A percentile compares a stretch with the other conserved stretches of the same genome.
These are phyloP conservation scores for Solanum chiquidenum DNA, from an alignment of 257 asterid genomes.

Conservation along the genomic window DNA sequence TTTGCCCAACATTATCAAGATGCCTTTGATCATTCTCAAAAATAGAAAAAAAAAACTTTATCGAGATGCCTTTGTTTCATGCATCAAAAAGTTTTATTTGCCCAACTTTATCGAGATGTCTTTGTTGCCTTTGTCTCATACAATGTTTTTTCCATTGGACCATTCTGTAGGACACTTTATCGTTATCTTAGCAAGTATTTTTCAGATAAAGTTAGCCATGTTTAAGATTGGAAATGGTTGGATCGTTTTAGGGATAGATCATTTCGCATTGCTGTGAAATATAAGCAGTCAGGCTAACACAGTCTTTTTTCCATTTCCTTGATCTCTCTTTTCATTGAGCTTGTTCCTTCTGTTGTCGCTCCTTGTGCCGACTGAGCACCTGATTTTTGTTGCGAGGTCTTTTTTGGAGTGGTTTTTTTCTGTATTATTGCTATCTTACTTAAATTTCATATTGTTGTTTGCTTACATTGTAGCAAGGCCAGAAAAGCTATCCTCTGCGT, in stretches of 20 bases:
- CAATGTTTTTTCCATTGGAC: background rate
- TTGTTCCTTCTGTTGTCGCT: background rate
- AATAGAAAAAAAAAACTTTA: background rate
- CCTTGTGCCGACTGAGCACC: background rate
- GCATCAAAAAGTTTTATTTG: background rate
- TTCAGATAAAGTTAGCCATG: background rate
- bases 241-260: background rate
- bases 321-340: background rate
- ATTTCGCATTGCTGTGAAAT: background rate
- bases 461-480: conserved; percentile 65
- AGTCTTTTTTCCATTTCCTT: background rate
- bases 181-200: background rate
- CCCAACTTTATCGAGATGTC: background rate
- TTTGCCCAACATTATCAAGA: background rate
- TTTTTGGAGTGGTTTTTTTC: background rate
- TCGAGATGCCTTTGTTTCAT: background rate
- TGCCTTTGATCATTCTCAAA: background rate
- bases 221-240: background rate
- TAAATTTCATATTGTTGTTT: background rate
- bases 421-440: background rate
- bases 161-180: background rate
- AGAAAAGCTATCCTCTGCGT: conserved; percentile 93
- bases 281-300: background rate
- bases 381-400: background rate
- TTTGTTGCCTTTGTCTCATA: background rate